Base-by-base conservation (phyloP, 345 rosid genomes). In the Hirschfeldia incana region DNA sequence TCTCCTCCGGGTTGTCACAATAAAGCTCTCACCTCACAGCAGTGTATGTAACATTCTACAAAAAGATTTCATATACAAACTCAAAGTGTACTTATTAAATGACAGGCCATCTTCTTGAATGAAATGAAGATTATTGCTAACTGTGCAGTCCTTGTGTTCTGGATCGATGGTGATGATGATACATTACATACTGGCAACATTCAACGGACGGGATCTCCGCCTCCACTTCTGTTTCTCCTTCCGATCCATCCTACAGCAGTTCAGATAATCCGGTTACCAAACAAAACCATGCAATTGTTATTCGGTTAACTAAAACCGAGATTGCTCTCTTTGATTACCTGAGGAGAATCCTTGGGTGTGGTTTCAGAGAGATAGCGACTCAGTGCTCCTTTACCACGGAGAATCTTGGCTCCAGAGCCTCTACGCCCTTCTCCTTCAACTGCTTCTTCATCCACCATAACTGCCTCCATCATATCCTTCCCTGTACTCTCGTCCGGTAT, bases 401-500 rank as follows among this genome's bases (percentile, higher is more conserved):
- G 97, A 81, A 93, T 90, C 87, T 90, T 93, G 21, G 97, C 98
- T 51, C 95, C 95, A 5, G 21, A 44, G 42, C 78, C 84, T 27
- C 92, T 86, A 11, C 69, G 81, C 6, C 88, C 96, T 70, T 88
- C 86, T 0, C 82, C 69, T 72, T 87, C 97, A 62, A 90, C 87
- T 6, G 95, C 91, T 69, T 89, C 97, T 55, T 92, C 90, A 11
- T 95, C 97, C n/a, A 96, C 92, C 59, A 96, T 89, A 11, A 92
- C 99, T 1, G 92, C 97, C 72, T 92, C 98, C 81, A 96, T 93
- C 69, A 89, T 73, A 59, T 86, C 87, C 4, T 85, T 90, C 10
- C 91, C 97, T 0, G 82, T 83, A 78, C 97, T 83, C 30, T 82
- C 87, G 46, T 44, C 51, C 15, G 51, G 51, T 11, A 44, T 44